Evolutionary conservation across 2,329 filamentous ascomycete species (phyloP).

Genomic region (Clonostachys rosea): DNA sequence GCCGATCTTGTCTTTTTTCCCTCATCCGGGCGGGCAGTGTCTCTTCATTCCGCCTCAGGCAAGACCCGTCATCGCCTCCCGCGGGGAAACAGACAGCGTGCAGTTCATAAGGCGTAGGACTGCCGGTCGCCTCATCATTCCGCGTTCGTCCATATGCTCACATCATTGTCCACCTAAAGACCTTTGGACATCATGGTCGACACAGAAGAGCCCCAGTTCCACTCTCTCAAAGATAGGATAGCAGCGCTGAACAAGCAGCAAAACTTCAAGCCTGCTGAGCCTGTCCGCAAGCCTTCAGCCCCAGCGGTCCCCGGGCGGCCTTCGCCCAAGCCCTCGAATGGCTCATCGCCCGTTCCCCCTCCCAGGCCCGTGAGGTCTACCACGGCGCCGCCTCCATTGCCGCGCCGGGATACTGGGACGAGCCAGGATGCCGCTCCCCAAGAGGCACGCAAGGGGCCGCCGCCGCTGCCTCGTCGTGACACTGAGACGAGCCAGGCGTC

Average conservation of each 20-base stretch:
- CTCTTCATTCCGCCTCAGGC: too few relatives aligned
- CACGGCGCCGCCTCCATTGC: constrained; percentile 25
- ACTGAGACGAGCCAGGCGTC: constrained; percentile 22
- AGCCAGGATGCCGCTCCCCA: constrained; percentile 7
- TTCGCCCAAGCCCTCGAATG: not conserved
- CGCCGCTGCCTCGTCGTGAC: constrained; percentile 28
- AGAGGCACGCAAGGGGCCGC: constrained; percentile 7
- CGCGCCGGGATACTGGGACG: constrained; percentile 17
- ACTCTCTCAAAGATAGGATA: constrained; percentile 56
- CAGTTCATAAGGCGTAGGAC: too few relatives aligned
- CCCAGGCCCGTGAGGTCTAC: constrained; percentile 21
- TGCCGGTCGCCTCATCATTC: too few relatives aligned
- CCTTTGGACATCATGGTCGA: constrained; percentile 44
- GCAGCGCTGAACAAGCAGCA: constrained; percentile 59
- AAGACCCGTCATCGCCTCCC: too few relatives aligned
- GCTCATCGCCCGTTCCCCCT: constrained; percentile 28
- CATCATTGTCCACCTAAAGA: too few relatives aligned
- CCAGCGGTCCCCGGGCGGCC: constrained; percentile 7
- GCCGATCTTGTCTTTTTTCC: too few relatives aligned
- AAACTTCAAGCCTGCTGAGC: constrained; percentile 40
- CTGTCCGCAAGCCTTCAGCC: constrained; percentile 30
- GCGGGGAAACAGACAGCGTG: too few relatives aligned
- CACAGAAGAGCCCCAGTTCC: constrained; percentile 59
- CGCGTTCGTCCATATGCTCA: too few relatives aligned
- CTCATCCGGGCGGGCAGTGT: too few relatives aligned